Conservation (phyloP, 164 flowering plant genomes). For the Nelumbo lutea region DNA sequence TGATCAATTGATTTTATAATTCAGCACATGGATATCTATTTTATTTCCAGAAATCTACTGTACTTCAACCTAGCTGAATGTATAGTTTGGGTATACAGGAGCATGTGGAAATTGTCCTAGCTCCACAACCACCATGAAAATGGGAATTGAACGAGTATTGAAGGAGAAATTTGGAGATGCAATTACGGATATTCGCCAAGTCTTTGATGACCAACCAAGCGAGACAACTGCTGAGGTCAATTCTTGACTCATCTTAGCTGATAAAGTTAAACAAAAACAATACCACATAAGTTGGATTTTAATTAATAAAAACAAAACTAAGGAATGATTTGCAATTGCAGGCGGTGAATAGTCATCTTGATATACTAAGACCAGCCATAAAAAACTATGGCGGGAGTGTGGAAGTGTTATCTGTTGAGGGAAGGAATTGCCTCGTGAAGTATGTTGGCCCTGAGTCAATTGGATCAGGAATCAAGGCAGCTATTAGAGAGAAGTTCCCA, state of each 20-base stretch:
- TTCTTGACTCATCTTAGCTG: not conserved
- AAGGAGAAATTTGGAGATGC: slow-evolving; percentile 94
- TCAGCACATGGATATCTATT: not conserved
- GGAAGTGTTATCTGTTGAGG: slow-evolving; percentile 65
- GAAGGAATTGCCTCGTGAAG: slow-evolving; percentile 64
- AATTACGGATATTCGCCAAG: slow-evolving; percentile 74
- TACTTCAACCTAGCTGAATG: not conserved
- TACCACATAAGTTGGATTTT: not conserved
- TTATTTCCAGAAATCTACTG: not conserved
- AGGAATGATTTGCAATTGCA: slow-evolving; percentile 23
- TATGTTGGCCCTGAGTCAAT: slow-evolving; percentile 85
- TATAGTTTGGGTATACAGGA: slow-evolving; percentile 36
- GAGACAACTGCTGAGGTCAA: slow-evolving; percentile 70
- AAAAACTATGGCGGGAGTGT: slow-evolving; percentile 86
- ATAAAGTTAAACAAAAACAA: not conserved
- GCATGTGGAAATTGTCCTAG: slow-evolving; percentile 95
- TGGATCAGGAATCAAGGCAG: slow-evolving; percentile 89
- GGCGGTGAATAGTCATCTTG: slow-evolving; percentile 81
- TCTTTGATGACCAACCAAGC: slow-evolving; percentile 45
- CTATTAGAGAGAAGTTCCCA: slow-evolving; percentile 90
- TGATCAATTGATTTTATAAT: not conserved
- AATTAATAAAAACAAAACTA: not conserved
- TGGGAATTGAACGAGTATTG: slow-evolving; percentile 90
- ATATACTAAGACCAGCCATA: slow-evolving; percentile 85
- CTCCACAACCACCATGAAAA: slow-evolving; percentile 95